Evolutionary conservation across 441 rosid genomes (phyloP), one percentile per base, ranked within the genome.

Genomic region (Viola pubescens): DNA sequence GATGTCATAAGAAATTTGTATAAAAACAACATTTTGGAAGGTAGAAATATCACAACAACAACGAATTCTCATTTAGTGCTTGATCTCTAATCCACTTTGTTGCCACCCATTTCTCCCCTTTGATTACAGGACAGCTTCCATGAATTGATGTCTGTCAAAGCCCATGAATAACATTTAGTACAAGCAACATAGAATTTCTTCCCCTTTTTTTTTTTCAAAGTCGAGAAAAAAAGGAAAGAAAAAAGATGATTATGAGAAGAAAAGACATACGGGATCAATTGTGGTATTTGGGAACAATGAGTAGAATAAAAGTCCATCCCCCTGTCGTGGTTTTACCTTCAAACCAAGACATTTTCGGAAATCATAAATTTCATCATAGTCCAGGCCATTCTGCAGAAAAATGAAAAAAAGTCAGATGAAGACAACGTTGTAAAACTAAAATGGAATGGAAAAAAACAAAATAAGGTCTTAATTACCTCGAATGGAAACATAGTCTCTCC

Each of bases 21-120:
- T 19, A 19, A 19, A 19, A 19, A 19, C 26, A 19, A 1, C 26
- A 19, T 19, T 19, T 19, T 16, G 19, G 54, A 8, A 10, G 10
- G 11, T 14, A n/a, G 10, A 19, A 7, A 52, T 39, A 13, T 9
- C 39, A 19, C 26, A 19, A 19, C 26, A 19, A 19, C 9, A 52
- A 26, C 55, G 26, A 52, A 4, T 8, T 13, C 43, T 75, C 79
- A 51, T 63, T 46, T 44, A 77, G 76, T 47, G 57, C 78, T 82
- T 73, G 85, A 65, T 91, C 86, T 75, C 96, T 78, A 56, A 91
- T 84, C 98, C 95, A 88, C 77, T 88, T 88, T 34, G 95, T 76
- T 3, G 91, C 96, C 57, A 82, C 96, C 95, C 96, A 91, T 77
- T 88, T 91, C 81, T 88, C 84, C 62, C 95, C 96, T 67, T 73